Base-by-base conservation (phyloP, 2,329 filamentous ascomycete genomes). In the Verticillium zaregamsianum region DNA sequence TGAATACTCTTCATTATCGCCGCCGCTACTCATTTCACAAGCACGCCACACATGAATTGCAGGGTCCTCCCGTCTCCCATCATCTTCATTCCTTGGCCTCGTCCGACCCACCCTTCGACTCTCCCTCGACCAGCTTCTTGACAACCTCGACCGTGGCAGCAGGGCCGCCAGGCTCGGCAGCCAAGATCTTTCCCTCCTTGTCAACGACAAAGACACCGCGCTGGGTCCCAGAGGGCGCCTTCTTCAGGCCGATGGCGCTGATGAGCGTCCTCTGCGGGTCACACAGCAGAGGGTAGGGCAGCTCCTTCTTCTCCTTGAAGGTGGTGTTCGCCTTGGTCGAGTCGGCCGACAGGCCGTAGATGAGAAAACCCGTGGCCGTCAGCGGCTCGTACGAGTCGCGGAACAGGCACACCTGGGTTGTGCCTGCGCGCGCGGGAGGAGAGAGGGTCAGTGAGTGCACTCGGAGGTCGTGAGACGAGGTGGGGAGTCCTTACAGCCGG, bases 331-430 rank as follows among this genome's bases (percentile, higher is more conserved):
- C 87, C 79, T 95, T 96, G 70, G 92, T 88, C 57, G 88, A 90
- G 79, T 98, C 95, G 68, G 86, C 86, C 65, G 91, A 96, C 58
- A 99, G 87, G 61, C 95, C 95, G 74, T 92, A 98, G 78, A 99
- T 92, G 72, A 88, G 84, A 63, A 96, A 86, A 9, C 94, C 94
- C 61, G 86, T 90, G 32, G 87, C 84, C 12, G 90, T 94, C 60
- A 98, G 84, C 58, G 88, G 80, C 56, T 83, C 79, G 78, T 96
- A 92, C 28, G 87, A 83, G 82, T 98, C 93, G 71, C 95, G 90
- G 84, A 99, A 98, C 68, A 94, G 82, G 78, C 93, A 97, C 65
- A 85, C 95, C 83, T 99, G 95, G 63, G 84, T 95, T 61, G 93
- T 98, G 83, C 94, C 93, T 97, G 65, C 15, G 11, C 17, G 14